A percentile compares a stretch with the other conserved stretches of the same genome.
These are phyloP conservation scores for Talaromyces nanjingensis DNA, from an alignment of 495 filamentous ascomycete species.

Conservation along the genomic window DNA sequence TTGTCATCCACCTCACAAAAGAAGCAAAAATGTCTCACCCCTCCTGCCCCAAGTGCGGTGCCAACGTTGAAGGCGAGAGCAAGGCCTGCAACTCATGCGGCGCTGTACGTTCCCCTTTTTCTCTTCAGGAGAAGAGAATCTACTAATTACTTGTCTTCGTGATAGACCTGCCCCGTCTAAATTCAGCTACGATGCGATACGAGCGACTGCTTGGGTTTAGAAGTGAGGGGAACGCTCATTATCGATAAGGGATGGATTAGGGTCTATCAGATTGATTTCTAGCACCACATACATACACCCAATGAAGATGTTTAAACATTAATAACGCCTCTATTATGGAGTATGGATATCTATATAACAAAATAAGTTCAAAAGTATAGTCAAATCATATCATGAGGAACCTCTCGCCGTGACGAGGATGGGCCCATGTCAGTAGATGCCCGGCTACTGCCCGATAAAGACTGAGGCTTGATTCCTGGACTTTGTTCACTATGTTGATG, in stretches of 20 bases:
- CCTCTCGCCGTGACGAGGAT: neutral
- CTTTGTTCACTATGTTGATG: neutral
- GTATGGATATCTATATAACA: neutral
- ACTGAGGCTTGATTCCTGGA: neutral
- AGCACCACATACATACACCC: neutral
- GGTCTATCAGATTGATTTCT: neutral
- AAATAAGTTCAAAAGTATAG: neutral
- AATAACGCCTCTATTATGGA: neutral
- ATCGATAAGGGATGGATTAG: neutral
- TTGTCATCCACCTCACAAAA: neutral
- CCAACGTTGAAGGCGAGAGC: constrained; percentile 18
- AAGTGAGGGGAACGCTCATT: neutral
- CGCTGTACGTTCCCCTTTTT: constrained; percentile 17
- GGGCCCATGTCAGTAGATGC: neutral
- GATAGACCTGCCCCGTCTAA: constrained; percentile 25
- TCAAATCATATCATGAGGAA: neutral
- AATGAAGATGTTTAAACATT: neutral
- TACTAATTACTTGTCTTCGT: constrained; percentile 6
- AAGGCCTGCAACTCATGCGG: constrained; percentile 32
- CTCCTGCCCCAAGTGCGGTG: constrained; percentile 29
- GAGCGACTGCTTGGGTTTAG: neutral
- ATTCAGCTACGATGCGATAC: neutral
- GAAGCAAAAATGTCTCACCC: constrained; percentile 14
- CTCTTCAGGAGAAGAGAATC: neutral
- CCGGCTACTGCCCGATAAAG: neutral